These are phyloP conservation scores for Elsinoe necatrix DNA, from an alignment of 2,329 filamentous ascomycete species.

Conservation along the genomic window DNA sequence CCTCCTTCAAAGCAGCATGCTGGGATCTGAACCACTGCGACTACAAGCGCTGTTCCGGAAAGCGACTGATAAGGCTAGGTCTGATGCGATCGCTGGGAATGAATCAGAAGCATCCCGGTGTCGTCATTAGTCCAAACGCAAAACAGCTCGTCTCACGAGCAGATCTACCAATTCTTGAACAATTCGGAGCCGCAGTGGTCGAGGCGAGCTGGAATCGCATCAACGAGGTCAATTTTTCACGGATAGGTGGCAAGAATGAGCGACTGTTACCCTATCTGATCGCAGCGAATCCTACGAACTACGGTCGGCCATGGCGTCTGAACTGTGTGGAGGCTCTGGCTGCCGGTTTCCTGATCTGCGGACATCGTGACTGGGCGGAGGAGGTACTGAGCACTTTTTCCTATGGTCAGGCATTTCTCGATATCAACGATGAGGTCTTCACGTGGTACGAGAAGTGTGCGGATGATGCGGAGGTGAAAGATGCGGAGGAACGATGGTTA, in stretches of 20 bases:
- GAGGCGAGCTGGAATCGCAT: conserved; percentile 96
- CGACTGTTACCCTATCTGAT: conserved; percentile 87
- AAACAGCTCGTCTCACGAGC: conserved; percentile 77
- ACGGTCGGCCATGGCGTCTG: conserved; percentile 86
- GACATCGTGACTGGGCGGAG: conserved; percentile 82
- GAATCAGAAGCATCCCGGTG: conserved; percentile 82
- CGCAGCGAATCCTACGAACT: conserved; percentile 94
- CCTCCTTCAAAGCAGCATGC: conserved; percentile 83
- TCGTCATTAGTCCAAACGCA: conserved; percentile 92
- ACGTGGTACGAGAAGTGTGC: conserved; percentile 77
- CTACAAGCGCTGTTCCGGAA: conserved; percentile 91
- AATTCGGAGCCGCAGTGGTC: conserved; percentile 88
- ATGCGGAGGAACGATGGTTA: conserved; percentile 79
- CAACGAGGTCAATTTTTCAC: conserved; percentile 79
- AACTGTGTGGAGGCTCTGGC: conserved; percentile 95
- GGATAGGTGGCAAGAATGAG: conserved; percentile 90
- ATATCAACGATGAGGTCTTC: conserved; percentile 78
- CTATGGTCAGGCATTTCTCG: conserved; percentile 79
- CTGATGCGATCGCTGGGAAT: conserved; percentile 89
- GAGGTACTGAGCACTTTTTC: conserved; percentile 75
- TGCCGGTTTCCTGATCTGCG: conserved; percentile 87
- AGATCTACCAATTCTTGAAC: conserved; percentile 71
- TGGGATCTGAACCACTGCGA: conserved; percentile 99
- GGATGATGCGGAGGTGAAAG: conserved; percentile 74
- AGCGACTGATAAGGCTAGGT: conserved; percentile 83